These are phyloP conservation scores for Xylogone sp. DNA, from an alignment of 2,329 filamentous ascomycete genomes.

Conservation along the genomic window DNA sequence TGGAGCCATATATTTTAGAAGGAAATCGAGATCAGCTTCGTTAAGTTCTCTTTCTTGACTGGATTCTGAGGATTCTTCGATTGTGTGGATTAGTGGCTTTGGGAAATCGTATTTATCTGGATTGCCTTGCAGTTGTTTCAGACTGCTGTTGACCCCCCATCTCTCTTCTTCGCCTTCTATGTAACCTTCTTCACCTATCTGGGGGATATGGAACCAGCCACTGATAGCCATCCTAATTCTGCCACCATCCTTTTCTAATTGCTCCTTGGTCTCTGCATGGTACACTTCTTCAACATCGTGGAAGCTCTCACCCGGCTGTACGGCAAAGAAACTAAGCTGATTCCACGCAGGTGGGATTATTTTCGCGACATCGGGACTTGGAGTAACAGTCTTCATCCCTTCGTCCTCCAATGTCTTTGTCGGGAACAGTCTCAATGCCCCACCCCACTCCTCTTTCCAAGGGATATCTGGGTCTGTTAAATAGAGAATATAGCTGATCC, in stretches of 20 bases:
- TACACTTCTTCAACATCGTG: constrained; percentile 99
- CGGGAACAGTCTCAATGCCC: constrained; percentile 84
- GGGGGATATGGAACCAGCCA: constrained; percentile 98
- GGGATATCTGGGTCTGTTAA: constrained; percentile 86
- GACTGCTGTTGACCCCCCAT: constrained; percentile 81
- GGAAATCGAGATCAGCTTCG: constrained; percentile 79
- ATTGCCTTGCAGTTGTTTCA: constrained; percentile 90
- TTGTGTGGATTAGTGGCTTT: constrained; percentile 52
- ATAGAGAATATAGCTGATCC: constrained; percentile 96
- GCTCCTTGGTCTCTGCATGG: constrained; percentile 55
- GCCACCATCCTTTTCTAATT: constrained; percentile 65
- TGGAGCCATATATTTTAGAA: constrained; percentile 86
- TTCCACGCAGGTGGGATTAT: constrained; percentile 94
- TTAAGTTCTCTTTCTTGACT: constrained; percentile 58
- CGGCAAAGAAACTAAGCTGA: constrained; percentile 96
- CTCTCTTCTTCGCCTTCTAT: constrained; percentile 84
- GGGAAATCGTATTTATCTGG: constrained; percentile 87
- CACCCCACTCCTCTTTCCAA: constrained; percentile 91
- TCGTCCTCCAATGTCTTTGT: constrained; percentile 59
- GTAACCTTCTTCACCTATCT: constrained; percentile 89
- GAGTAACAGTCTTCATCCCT: constrained; percentile 74
- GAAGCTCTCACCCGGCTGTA: constrained; percentile 97
- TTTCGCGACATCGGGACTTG: constrained; percentile 72
- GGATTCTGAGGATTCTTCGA: constrained; percentile 25
- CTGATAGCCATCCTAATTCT: constrained; percentile 95